Conservation (phyloP, 176 grass and related monocot species). For the Tuctoria greenei region DNA sequence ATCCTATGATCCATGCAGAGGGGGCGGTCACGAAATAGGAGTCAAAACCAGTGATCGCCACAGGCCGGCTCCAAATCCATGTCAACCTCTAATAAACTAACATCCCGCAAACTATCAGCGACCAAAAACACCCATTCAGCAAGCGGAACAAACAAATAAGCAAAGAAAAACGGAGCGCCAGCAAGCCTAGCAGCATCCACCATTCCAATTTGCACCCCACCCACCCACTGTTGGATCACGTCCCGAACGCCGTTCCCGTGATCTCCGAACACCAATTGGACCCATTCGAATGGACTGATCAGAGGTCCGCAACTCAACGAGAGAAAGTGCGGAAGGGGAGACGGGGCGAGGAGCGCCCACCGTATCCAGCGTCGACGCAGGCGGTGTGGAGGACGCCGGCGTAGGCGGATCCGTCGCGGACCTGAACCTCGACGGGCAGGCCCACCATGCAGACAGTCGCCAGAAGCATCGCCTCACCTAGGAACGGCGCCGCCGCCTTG, state of each 20-base stretch:
- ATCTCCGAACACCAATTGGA: constrained; percentile 10
- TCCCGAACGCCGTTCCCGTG: background rate
- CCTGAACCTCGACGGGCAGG: constrained; percentile 77
- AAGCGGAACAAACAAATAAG: constrained; percentile 28
- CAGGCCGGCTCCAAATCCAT: constrained; percentile 35
- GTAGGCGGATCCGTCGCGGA: constrained; percentile 93
- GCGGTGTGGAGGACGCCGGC: constrained; percentile 96
- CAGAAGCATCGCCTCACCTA: constrained; percentile 59
- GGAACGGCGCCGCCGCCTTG: constrained; percentile 7
- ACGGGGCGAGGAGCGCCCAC: constrained; percentile 27
- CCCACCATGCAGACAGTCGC: constrained; percentile 79
- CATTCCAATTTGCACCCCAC: no score
- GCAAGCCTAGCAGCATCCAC: background rate
- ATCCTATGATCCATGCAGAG: background rate
- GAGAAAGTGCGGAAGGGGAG: background rate
- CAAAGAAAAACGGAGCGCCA: background rate
- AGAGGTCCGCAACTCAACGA: background rate
- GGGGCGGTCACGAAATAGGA: background rate
- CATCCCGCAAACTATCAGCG: background rate
- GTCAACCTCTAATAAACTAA: background rate
- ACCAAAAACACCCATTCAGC: background rate
- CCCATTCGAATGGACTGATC: background rate
- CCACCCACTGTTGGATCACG: constrained; percentile 35
- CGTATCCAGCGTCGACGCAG: constrained; percentile 57
- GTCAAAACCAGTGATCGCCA: constrained; percentile 13